Percentiles rank a stretch among this genome's conserved stretches.
Conservation (phyloP, 257 asterid genomes). For the Jacaranda mimosifolia region DNA sequence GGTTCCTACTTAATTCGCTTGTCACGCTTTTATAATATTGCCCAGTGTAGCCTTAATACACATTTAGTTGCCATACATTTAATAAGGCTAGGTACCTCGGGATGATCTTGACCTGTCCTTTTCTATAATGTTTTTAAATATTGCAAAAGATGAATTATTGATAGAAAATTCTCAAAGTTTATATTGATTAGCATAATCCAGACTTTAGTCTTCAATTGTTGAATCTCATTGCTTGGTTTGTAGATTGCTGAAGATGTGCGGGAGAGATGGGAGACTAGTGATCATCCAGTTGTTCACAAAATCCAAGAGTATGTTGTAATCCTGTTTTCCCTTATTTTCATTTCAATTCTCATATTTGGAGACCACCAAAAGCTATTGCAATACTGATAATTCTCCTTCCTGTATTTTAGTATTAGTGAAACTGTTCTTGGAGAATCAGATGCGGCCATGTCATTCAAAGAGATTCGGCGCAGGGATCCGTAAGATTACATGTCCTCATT, state of each 20-base stretch:
- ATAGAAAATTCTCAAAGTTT: neutral
- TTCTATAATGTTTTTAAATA: neutral
- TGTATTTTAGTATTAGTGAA: constrained; percentile 77
- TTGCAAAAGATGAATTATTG: neutral
- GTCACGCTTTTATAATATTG: too few species aligned
- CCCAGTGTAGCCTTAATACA: too few species aligned
- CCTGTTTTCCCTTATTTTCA: constrained; percentile 10
- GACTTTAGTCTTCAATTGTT: neutral
- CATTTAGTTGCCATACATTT: too few species aligned
- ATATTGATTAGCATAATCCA: neutral
- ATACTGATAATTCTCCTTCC: constrained; percentile 32
- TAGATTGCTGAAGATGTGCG: constrained; percentile 94
- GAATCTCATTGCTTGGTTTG: constrained; percentile 33
- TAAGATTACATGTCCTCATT: constrained; percentile 48
- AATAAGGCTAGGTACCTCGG: neutral
- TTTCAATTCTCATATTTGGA: neutral
- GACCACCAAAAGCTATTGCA: constrained; percentile 21
- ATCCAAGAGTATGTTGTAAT: constrained; percentile 77
- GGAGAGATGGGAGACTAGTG: constrained; percentile 98
- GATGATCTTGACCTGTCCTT: neutral
- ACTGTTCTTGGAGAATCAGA: constrained; percentile 95
- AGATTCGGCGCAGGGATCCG: constrained; percentile 96
- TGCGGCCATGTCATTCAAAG: constrained; percentile 93
- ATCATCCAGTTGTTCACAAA: constrained; percentile 93
- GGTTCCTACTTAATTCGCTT: too few species aligned